These are phyloP conservation scores for Wickerhamomyces mucosus DNA, from an alignment of 805 yeast genomes.

Conservation along the genomic window DNA sequence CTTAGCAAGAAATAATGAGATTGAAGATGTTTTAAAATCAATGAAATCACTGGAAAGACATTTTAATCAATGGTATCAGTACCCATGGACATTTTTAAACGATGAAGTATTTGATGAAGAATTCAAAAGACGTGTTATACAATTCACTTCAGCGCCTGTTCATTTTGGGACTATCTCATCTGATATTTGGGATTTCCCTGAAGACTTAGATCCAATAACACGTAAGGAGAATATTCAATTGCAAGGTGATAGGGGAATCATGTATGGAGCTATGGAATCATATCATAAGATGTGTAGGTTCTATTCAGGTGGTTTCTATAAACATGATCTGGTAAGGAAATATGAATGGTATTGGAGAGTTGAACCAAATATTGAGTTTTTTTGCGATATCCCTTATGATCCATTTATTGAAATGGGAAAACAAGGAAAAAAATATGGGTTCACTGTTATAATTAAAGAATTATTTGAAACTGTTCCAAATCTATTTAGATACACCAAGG, in stretches of 20 bases:
- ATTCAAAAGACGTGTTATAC: slow-evolving; percentile 44
- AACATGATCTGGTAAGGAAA: slow-evolving; percentile 61
- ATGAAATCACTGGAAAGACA: slow-evolving; percentile 73
- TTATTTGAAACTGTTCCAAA: slow-evolving; percentile 75
- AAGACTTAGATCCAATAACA: slow-evolving; percentile 11
- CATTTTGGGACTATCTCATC: slow-evolving; percentile 61
- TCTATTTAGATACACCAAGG: slow-evolving; percentile 61
- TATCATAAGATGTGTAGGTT: slow-evolving; percentile 96
- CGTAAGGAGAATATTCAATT: slow-evolving; percentile 49
- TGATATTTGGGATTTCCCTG: slow-evolving; percentile 64
- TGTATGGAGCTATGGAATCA: slow-evolving; percentile 75
- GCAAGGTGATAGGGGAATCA: slow-evolving; percentile 77
- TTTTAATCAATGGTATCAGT: slow-evolving; percentile 88
- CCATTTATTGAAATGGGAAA: slow-evolving; percentile 77
- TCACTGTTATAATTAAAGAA: slow-evolving; percentile 72
- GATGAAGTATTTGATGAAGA: slow-evolving; percentile 63
- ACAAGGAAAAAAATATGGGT: slow-evolving; percentile 69
- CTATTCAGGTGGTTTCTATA: slow-evolving; percentile 74
- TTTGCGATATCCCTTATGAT: slow-evolving; percentile 86
- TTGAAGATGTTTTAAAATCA: slow-evolving; percentile 66
- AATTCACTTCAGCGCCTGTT: slow-evolving; percentile 49
- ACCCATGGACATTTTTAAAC: slow-evolving; percentile 87
- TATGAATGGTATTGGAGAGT: slow-evolving; percentile 95
- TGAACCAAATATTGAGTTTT: slow-evolving; percentile 87
- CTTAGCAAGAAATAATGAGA: slow-evolving; percentile 71